Base-by-base conservation (phyloP, 306 rosid genomes). In the Boehmeria nivea region DNA sequence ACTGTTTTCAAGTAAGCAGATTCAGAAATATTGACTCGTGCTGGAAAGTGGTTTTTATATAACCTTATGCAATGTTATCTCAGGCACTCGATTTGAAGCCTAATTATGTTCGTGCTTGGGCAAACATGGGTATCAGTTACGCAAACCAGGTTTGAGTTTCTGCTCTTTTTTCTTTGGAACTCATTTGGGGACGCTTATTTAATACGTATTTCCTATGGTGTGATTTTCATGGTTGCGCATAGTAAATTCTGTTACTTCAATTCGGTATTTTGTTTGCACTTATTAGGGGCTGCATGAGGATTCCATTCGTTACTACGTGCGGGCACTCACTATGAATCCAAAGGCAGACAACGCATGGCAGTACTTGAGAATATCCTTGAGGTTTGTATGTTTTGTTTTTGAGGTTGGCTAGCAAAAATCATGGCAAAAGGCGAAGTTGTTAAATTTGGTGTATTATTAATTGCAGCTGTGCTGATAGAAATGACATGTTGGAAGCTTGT, bases 271-370 rank as follows among this genome's bases (percentile, higher is more conserved):
- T n/a, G n/a, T n/a, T n/a, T n/a, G n/a, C n/a, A n/a, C 36, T 31
- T 31, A 4, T 6, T 60, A 91, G 99, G 89, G 96, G 40, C 75
- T 87, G 93, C 85, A 91, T 20, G 96, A 84, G 39, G 99, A 91
- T 28, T 91, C 99, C 58, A 72, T 91, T 37, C 86, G 91, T 10
- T 91, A 87, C 74, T 91, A 91, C 57, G 95, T 91, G 51, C 85
- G 99, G 23, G 95, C 99, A 55, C 99, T 87, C 16, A 59, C 93
- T 54, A 91, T 91, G 99, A 91, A 91, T 76, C 99, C 99, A 0
- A 91, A 91, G 78, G 96, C 95, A 37, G 99, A 91, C 39, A 87
- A 91, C 53, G 96, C 96, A 51, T 91, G 99, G 99, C 96, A 87
- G 60, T 87, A 91, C 77, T 71, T 91, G 69, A 85, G 99, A 77